Evolutionary conservation across 805 yeast species (phyloP).

Genomic region (Candida tallmaniae): DNA sequence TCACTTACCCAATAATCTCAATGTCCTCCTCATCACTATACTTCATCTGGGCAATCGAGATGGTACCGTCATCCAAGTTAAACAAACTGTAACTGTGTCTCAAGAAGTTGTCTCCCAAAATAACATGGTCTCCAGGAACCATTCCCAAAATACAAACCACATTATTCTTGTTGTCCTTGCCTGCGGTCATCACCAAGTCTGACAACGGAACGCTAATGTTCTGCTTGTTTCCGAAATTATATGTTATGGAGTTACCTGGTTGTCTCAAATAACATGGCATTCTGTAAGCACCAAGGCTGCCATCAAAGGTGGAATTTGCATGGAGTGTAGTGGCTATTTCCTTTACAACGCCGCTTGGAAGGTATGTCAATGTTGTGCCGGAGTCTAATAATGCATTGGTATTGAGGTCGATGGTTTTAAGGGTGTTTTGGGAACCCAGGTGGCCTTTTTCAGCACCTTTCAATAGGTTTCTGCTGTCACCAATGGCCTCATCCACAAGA

Average conservation of each 20-base stretch:
- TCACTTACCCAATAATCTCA: constrained; percentile 10
- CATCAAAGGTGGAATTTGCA: constrained; percentile 9
- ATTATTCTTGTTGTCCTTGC: constrained; percentile 11
- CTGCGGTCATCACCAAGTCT: constrained; percentile 14
- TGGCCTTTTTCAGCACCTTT: too few relatives aligned
- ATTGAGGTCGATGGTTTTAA: constrained; percentile 1
- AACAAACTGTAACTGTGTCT: constrained; percentile 61
- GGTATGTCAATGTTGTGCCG: constrained; percentile 18
- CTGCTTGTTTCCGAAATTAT: constrained; percentile 11
- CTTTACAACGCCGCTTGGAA: constrained; percentile 10
- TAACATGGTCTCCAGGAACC: constrained; percentile 6
- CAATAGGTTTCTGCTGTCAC: too few relatives aligned
- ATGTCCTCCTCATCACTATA: constrained; percentile 18
- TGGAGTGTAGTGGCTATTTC: constrained; percentile 8
- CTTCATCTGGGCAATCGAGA: constrained; percentile 46
- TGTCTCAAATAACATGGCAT: constrained; percentile 11
- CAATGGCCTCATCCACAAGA: constrained; percentile 3
- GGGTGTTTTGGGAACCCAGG: background rate
- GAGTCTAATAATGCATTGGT: constrained; percentile 15
- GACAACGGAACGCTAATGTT: constrained; percentile 11
- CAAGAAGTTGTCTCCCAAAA: constrained; percentile 62
- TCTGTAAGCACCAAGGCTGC: constrained; percentile 11
- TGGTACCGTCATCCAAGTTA: constrained; percentile 52
- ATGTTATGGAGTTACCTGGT: constrained; percentile 8
- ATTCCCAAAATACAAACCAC: constrained; percentile 13